Percentiles rank a stretch among this genome's conserved stretches.
These are phyloP conservation scores for Colletotrichum higginsianum DNA, from an alignment of 2,329 filamentous ascomycete species.

Conservation along the genomic window DNA sequence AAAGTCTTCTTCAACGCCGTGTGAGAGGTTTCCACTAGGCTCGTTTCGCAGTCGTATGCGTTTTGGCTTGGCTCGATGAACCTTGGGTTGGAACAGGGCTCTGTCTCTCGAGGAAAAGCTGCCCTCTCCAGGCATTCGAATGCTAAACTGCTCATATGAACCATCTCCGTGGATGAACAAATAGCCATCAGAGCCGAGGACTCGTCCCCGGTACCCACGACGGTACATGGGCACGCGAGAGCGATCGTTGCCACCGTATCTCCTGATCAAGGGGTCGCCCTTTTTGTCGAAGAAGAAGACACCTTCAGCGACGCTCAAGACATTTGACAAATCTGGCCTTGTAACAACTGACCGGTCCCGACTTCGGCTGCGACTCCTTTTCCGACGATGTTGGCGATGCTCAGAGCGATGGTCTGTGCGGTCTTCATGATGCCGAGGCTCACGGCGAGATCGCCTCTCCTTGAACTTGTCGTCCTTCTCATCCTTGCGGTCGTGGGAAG, in stretches of 20 bases:
- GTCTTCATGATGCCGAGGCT: constrained; percentile 44
- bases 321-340: constrained; percentile 23
- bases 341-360: constrained; percentile 4
- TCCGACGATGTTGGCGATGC: constrained; percentile 24
- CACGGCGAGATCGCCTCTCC: constrained; percentile 40
- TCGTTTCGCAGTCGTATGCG: constrained; percentile 56
- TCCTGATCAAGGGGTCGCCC: constrained; percentile 82
- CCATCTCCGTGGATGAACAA: constrained; percentile 78
- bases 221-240: constrained; percentile 81
- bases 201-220: constrained; percentile 76
- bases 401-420: constrained; percentile 20
- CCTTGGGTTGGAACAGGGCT: constrained; percentile 63
- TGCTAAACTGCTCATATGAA: constrained; percentile 69
- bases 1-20: constrained; percentile 60
- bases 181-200: constrained; percentile 76
- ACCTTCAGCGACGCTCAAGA: constrained; percentile 49
- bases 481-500: constrained; percentile 10
- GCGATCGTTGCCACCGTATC: constrained; percentile 81
- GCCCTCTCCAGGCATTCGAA: constrained; percentile 62
- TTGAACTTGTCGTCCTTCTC: constrained; percentile 3
- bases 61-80: constrained; percentile 54
- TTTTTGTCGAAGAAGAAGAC: constrained; percentile 78
- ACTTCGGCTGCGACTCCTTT: constrained; percentile 31
- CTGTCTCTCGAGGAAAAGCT: constrained; percentile 60
- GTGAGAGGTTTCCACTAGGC: constrained; percentile 29